A percentile compares a stretch with the other conserved stretches of the same genome.
These are phyloP conservation scores for Limonium bicolor DNA, from an alignment of 148 eudicot genomes.

Conservation along the genomic window DNA sequence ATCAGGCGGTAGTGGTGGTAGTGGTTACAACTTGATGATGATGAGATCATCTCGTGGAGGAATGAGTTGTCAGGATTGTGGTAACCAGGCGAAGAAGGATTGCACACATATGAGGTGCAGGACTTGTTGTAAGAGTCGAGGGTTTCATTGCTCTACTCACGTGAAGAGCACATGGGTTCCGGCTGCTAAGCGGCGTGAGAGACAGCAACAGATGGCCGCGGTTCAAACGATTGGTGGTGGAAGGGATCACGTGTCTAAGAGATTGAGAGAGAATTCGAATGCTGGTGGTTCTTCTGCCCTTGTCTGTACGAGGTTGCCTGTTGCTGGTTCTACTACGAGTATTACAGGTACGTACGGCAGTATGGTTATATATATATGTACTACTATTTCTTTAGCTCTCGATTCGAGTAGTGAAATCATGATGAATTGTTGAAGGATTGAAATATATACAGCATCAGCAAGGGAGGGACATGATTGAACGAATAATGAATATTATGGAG, in stretches of 20 bases:
- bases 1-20: constrained; percentile 6
- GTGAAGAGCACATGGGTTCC: constrained; percentile 95
- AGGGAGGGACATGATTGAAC: too few relatives aligned
- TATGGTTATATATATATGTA: too few relatives aligned
- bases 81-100: constrained; percentile 78
- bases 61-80: constrained; percentile 72
- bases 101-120: constrained; percentile 60
- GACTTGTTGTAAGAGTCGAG: constrained; percentile 80
- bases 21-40: constrained; percentile 11
- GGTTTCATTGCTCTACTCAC: constrained; percentile 65
- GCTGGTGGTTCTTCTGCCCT: constrained; percentile 5
- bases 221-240: constrained; percentile 6
- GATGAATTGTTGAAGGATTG: too few relatives aligned
- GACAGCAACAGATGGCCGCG: constrained; percentile 30
- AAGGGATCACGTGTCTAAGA: not conserved
- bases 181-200: constrained; percentile 61
- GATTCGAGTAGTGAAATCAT: too few relatives aligned
- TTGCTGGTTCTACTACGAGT: not conserved
- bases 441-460: too few relatives aligned
- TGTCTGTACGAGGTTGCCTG: constrained; percentile 2
- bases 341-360: not conserved
- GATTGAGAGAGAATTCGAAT: not conserved
- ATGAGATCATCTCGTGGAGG: constrained; percentile 16
- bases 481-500: too few relatives aligned
- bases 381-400: too few relatives aligned